Conservation (phyloP, 768 basidiomycete genomes). For the Vararia minispora region DNA sequence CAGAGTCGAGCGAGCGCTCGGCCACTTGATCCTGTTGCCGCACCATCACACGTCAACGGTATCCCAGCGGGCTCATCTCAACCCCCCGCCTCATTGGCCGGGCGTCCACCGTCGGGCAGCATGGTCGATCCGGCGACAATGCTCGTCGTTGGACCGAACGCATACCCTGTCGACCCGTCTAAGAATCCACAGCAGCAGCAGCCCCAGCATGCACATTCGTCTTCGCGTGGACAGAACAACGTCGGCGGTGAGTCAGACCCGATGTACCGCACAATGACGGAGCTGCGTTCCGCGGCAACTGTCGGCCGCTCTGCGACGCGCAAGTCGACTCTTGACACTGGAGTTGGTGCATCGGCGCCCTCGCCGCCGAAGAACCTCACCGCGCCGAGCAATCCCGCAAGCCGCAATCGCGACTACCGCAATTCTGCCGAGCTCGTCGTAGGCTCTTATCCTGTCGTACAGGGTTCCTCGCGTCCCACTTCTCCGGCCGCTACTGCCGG, state of each 20-base stretch:
- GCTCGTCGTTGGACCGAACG: constrained; percentile 57
- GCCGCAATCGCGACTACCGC: constrained; percentile 48
- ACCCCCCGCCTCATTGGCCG: constrained; percentile 2
- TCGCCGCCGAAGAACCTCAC: constrained; percentile 8
- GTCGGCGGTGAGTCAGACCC: constrained; percentile 27
- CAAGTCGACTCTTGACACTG: constrained; percentile 13
- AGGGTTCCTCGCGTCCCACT: constrained; percentile 51
- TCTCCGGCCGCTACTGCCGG: too few species aligned
- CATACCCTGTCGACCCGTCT: constrained; percentile 55
- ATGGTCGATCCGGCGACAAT: constrained; percentile 40
- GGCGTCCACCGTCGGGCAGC: not conserved
- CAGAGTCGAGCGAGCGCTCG: constrained; percentile 20
- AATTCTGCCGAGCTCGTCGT: constrained; percentile 70
- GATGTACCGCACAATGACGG: constrained; percentile 26
- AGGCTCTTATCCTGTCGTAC: constrained; percentile 48
- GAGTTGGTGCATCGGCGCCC: constrained; percentile 6
- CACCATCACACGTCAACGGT: constrained; percentile 5
- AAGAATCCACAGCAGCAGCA: constrained; percentile 49
- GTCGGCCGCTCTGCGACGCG: constrained; percentile 17
- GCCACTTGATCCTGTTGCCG: constrained; percentile 1
- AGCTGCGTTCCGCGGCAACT: constrained; percentile 19
- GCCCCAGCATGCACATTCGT: not conserved
- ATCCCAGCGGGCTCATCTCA: constrained; percentile 7
- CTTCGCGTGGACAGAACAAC: not conserved
- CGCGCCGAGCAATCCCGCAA: constrained; percentile 13